Conservation (phyloP, 257 asterid genomes). For the Gentiana macrophylla region DNA sequence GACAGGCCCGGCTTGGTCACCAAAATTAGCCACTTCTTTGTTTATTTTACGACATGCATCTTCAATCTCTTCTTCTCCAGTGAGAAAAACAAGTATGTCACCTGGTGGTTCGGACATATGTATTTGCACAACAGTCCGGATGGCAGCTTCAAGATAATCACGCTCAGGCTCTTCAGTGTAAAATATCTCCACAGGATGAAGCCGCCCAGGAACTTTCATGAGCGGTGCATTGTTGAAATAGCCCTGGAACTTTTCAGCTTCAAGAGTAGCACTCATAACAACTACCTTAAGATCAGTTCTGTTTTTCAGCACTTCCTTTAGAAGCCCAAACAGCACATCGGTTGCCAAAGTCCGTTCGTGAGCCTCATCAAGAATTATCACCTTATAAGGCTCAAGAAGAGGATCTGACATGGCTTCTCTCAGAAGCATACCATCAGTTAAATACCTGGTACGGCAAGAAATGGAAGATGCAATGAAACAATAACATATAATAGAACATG, state of each 20-base stretch:
- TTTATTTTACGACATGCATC: conserved; percentile 82
- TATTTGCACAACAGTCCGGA: conserved; percentile 88
- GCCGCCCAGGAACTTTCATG: conserved; percentile 98
- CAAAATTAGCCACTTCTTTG: conserved; percentile 65
- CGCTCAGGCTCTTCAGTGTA: conserved; percentile 93
- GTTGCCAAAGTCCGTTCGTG: conserved; percentile 97
- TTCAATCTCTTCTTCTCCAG: conserved; percentile 98
- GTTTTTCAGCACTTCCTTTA: conserved; percentile 81
- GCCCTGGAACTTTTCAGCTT: conserved; percentile 95
- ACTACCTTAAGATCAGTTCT: conserved; percentile 81
- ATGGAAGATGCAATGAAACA: neutral
- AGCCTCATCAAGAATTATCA: conserved; percentile 95
- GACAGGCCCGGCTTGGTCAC: conserved; percentile 86
- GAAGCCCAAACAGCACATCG: conserved; percentile 90
- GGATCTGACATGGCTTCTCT: conserved; percentile 99
- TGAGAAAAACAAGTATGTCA: conserved; percentile 89
- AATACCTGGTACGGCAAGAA: conserved; percentile 37
- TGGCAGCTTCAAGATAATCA: conserved; percentile 94
- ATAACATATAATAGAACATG: neutral
- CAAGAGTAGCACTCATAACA: conserved; percentile 99
- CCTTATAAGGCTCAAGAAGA: conserved; percentile 82
- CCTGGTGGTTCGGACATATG: conserved; percentile 79
- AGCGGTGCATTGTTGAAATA: conserved; percentile 83
- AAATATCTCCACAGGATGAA: conserved; percentile 89
- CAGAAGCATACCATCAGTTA: conserved; percentile 98